Percentiles rank a stretch among this genome's conserved stretches.
Evolutionary conservation across 305 asterid genomes (phyloP).

Genomic region (Solanum hybrid): DNA sequence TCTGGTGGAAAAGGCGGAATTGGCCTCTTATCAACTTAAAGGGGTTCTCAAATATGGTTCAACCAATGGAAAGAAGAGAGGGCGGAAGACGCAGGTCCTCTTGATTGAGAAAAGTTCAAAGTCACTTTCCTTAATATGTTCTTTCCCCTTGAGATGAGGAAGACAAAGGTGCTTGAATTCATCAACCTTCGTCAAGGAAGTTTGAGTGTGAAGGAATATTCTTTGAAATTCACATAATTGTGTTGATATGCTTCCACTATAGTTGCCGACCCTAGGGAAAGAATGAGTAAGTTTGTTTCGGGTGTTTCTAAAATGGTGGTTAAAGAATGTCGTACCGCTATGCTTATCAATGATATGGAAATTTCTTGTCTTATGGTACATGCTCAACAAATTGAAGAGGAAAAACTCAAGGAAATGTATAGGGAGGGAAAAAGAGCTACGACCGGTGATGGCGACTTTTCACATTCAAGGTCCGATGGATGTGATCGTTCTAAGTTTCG

Average conservation of each 20-base stretch:
- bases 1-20: neutral
- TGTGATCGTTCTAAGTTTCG: neutral
- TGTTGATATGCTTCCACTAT: neutral
- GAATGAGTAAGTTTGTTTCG: neutral
- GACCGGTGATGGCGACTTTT: neutral
- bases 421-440: neutral
- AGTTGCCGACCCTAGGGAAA: neutral
- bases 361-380: neutral
- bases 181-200: neutral
- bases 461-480: neutral
- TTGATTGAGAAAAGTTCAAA: neutral
- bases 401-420: neutral
- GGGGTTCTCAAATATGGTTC: neutral
- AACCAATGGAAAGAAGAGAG: neutral
- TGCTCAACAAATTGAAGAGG: neutral
- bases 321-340: neutral
- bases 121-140: neutral
- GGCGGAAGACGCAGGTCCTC: neutral
- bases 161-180: neutral
- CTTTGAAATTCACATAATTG: neutral
- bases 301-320: neutral
- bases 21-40: neutral
- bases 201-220: neutral
- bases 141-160: neutral
- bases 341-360: neutral